These are phyloP conservation scores for Madurella fahalii DNA, from an alignment of 2,329 filamentous ascomycete species.

Conservation along the genomic window DNA sequence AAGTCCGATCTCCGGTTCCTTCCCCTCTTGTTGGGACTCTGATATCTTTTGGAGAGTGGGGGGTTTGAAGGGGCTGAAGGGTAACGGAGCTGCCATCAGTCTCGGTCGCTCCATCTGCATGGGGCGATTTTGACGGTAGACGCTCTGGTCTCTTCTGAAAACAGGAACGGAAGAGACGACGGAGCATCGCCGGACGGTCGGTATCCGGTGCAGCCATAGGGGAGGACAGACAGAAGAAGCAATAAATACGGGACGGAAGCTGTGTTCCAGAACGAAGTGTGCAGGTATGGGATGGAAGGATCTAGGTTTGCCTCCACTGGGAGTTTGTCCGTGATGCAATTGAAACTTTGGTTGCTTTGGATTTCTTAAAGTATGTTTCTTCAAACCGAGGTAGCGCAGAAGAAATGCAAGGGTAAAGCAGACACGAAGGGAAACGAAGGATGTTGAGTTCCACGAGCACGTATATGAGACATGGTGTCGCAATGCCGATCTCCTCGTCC, in stretches of 20 bases:
- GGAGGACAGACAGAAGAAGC: neutral
- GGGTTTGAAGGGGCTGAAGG: neutral
- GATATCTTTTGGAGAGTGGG: conserved; percentile 1
- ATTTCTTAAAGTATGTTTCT: neutral
- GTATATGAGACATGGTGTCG: conserved; percentile 27
- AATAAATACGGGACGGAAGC: neutral
- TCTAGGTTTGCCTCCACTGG: conserved; percentile 16
- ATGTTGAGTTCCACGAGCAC: conserved; percentile 9
- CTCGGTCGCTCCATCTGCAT: conserved; percentile 18
- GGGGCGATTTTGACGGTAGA: conserved; percentile 14
- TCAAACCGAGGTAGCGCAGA: neutral
- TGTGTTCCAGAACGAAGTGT: neutral
- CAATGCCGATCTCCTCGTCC: conserved; percentile 25
- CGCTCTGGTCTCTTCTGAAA: conserved; percentile 19
- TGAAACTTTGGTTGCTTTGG: neutral
- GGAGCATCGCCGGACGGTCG: conserved; percentile 15
- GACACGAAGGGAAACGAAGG: conserved; percentile 6
- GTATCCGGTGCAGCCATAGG: neutral
- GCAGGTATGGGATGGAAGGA: conserved; percentile 1
- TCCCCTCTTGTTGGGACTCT: neutral
- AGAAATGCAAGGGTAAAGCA: conserved; percentile 1
- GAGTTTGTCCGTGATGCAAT: neutral
- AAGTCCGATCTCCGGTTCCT: neutral
- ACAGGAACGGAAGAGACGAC: conserved; percentile 22
- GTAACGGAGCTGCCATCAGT: conserved; percentile 22